phyloP scores from a whole-genome alignment of 805 yeast genomes.

The Starmera pachycereana region DNA sequence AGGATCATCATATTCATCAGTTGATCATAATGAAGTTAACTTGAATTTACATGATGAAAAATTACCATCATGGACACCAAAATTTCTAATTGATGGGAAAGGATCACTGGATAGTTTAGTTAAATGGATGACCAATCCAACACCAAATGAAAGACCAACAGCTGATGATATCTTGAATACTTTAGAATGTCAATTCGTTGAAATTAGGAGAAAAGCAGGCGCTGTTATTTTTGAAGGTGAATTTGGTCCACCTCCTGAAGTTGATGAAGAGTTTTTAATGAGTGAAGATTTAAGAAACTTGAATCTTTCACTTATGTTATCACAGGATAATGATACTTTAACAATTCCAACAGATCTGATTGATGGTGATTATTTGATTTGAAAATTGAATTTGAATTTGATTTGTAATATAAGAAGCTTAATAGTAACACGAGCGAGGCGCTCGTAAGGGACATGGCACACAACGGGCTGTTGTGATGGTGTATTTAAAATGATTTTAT shows the following conservation, averaged over 20 bases:
- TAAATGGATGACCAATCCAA: constrained; percentile 82
- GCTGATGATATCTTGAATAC: constrained; percentile 60
- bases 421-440: background rate
- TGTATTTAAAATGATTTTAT: too few species aligned
- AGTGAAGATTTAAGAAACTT: constrained; percentile 10
- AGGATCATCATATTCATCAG: constrained; percentile 20
- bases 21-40: constrained; percentile 2
- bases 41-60: constrained; percentile 12
- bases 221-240: constrained; percentile 95
- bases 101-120: constrained; percentile 72
- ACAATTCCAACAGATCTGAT: constrained; percentile 12
- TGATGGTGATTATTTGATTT: constrained; percentile 12
- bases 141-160: constrained; percentile 71
- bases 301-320: constrained; percentile 7
- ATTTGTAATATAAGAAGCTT: background rate
- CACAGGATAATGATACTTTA: constrained; percentile 3
- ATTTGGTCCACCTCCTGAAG: constrained; percentile 69
- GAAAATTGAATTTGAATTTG: constrained; percentile 1
- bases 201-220: constrained; percentile 75
- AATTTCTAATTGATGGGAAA: constrained; percentile 63
- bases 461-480: too few species aligned
- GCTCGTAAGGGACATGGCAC: too few species aligned
- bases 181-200: constrained; percentile 70
- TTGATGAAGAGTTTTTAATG: constrained; percentile 18
- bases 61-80: constrained; percentile 83